phyloP scores from a whole-genome alignment of 2,329 filamentous ascomycete genomes.

The Polychaeton citri region DNA sequence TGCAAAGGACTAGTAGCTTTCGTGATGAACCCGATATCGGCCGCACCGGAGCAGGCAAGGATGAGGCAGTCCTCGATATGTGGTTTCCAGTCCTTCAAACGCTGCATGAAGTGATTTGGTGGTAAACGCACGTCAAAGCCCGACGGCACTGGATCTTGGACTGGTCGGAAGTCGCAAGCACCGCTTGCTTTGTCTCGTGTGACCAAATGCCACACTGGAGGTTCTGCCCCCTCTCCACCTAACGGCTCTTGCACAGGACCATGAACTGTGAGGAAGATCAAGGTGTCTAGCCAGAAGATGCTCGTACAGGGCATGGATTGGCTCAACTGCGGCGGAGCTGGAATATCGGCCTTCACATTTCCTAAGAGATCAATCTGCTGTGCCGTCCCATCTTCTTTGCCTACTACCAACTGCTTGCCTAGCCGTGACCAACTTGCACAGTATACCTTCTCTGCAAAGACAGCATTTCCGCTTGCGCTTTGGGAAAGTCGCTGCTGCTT shows the following conservation, averaged over 20 bases:
- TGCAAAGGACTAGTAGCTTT: constrained; percentile 57
- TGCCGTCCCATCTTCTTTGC: constrained; percentile 65
- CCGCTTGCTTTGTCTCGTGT: constrained; percentile 47
- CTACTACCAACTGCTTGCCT: constrained; percentile 85
- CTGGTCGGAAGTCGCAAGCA: constrained; percentile 57
- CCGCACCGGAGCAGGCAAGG: constrained; percentile 64
- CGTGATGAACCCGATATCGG: constrained; percentile 67
- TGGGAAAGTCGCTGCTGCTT: constrained; percentile 48
- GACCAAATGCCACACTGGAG: constrained; percentile 68
- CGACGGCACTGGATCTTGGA: constrained; percentile 60
- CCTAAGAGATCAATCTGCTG: constrained; percentile 77
- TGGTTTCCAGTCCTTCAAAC: constrained; percentile 69
- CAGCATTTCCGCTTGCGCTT: constrained; percentile 44
- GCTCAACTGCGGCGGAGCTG: constrained; percentile 53
- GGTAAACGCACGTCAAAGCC: constrained; percentile 43
- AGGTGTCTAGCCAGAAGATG: constrained; percentile 70
- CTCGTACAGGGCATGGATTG: constrained; percentile 28
- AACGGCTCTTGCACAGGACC: not conserved
- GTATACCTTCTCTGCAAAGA: constrained; percentile 62
- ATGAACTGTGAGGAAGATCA: constrained; percentile 1
- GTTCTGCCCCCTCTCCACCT: constrained; percentile 19
- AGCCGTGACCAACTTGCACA: constrained; percentile 84
- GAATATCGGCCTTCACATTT: constrained; percentile 61
- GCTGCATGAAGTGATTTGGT: constrained; percentile 64
- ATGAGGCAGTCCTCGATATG: constrained; percentile 70